Percentiles rank a stretch among this genome's conserved stretches.
Conservation (phyloP, 768 basidiomycete species). For the Rhodosporidiobolus sp. region DNA sequence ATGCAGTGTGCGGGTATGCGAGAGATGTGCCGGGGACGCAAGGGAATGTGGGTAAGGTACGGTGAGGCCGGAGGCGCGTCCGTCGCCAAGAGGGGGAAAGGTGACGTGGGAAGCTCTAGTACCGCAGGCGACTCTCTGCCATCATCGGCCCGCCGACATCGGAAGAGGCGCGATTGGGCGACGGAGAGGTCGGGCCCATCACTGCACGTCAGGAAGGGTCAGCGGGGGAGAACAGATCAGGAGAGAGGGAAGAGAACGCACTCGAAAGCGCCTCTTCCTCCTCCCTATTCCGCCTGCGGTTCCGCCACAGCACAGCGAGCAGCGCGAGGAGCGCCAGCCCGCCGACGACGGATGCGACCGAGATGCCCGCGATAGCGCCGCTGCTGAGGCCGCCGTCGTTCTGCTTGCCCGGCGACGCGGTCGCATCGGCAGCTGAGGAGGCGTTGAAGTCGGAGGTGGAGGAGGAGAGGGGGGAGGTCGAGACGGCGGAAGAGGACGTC, state of each 20-base stretch:
- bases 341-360: constrained; percentile 1
- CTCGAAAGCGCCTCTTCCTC: background rate
- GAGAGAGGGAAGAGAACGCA: background rate
- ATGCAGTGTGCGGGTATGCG: too few species aligned
- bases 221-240: too few species aligned
- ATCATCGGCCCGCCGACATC: background rate
- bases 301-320: background rate
- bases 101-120: background rate
- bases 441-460: background rate
- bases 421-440: background rate
- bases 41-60: too few species aligned
- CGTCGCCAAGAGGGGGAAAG: too few species aligned
- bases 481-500: background rate
- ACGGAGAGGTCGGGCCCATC: background rate
- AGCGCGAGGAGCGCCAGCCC: constrained; percentile 3
- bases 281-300: background rate
- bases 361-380: constrained; percentile 1
- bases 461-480: background rate
- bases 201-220: background rate
- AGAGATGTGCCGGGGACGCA: too few species aligned
- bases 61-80: too few species aligned
- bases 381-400: background rate
- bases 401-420: background rate
- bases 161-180: background rate
- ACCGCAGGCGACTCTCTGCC: background rate